phyloP scores from a whole-genome alignment of 345 rosid genomes.

The Hirschfeldia incana region DNA sequence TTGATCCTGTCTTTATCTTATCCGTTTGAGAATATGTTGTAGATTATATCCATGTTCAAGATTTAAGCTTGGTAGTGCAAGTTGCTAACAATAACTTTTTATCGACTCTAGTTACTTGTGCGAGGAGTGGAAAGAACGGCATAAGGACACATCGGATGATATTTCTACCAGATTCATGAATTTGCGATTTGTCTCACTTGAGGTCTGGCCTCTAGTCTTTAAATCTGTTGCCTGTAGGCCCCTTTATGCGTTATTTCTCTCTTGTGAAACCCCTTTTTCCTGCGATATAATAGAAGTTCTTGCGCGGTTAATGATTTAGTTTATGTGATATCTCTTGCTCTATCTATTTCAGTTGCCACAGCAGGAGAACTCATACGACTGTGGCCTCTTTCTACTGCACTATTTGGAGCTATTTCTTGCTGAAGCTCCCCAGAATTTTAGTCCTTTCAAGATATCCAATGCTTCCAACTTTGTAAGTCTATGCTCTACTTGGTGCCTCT shows the following conservation, averaged over 20 bases:
- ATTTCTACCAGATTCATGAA: slow-evolving; percentile 71
- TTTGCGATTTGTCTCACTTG: slow-evolving; percentile 88
- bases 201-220: no score
- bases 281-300: background rate
- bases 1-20: background rate
- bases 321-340: slow-evolving; percentile 37
- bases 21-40: slow-evolving; percentile 11
- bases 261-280: background rate
- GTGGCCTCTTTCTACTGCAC: slow-evolving; percentile 94
- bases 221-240: no score
- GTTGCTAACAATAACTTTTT: slow-evolving; percentile 31
- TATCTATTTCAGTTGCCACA: slow-evolving; percentile 79
- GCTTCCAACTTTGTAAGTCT: slow-evolving; percentile 79
- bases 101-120: slow-evolving; percentile 63
- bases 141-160: slow-evolving; percentile 65
- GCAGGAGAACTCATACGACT: slow-evolving; percentile 95
- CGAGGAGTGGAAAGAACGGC: slow-evolving; percentile 95
- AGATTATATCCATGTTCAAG: background rate
- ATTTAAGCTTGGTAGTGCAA: slow-evolving; percentile 8
- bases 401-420: slow-evolving; percentile 87
- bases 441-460: slow-evolving; percentile 67
- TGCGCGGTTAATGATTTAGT: slow-evolving; percentile 13
- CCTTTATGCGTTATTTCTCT: background rate
- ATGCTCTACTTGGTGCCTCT: slow-evolving; percentile 3
- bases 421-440: slow-evolving; percentile 77